phyloP scores from a whole-genome alignment of 2,329 filamentous ascomycete species.

The Paradendryphiella salina region DNA sequence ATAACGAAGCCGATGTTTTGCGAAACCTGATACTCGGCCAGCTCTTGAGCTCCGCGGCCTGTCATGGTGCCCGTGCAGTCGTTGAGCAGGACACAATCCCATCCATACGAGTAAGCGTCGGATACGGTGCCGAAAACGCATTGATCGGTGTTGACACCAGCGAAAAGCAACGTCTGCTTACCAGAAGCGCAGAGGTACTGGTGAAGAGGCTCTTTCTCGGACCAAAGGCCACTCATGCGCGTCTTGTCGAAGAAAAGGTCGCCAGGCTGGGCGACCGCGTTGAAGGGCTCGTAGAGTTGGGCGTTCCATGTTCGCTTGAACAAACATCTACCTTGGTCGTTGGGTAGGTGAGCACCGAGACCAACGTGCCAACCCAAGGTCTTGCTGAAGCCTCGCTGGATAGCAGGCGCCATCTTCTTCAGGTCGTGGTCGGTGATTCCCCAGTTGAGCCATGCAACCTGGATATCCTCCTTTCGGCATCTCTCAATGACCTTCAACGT shows the following conservation, averaged over 20 bases:
- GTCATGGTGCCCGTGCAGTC: constrained; percentile 52
- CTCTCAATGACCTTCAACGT: constrained; percentile 47
- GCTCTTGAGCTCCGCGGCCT: constrained; percentile 44
- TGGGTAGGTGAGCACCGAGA: constrained; percentile 45
- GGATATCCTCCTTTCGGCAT: constrained; percentile 48
- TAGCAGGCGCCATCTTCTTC: constrained; percentile 47
- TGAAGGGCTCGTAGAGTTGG: constrained; percentile 49
- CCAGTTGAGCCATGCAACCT: constrained; percentile 51
- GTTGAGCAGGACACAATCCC: constrained; percentile 48
- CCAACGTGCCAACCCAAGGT: constrained; percentile 49
- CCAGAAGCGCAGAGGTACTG: constrained; percentile 46
- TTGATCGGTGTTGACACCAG: constrained; percentile 51
- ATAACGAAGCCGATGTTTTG: constrained; percentile 52
- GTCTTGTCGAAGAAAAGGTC: constrained; percentile 52
- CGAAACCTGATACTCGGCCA: constrained; percentile 49
- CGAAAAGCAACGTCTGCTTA: constrained; percentile 50
- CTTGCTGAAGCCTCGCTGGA: constrained; percentile 50
- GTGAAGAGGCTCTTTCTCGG: constrained; percentile 47
- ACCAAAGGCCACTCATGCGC: constrained; percentile 50
- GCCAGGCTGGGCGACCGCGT: constrained; percentile 42
- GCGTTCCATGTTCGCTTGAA: constrained; percentile 52
- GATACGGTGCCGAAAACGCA: constrained; percentile 50
- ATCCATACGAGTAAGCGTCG: constrained; percentile 49
- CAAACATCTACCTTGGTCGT: constrained; percentile 46
- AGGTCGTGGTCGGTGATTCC: constrained; percentile 47